Evolutionary conservation across 305 asterid species (phyloP).

Genomic region (Fraxinus greggii): DNA sequence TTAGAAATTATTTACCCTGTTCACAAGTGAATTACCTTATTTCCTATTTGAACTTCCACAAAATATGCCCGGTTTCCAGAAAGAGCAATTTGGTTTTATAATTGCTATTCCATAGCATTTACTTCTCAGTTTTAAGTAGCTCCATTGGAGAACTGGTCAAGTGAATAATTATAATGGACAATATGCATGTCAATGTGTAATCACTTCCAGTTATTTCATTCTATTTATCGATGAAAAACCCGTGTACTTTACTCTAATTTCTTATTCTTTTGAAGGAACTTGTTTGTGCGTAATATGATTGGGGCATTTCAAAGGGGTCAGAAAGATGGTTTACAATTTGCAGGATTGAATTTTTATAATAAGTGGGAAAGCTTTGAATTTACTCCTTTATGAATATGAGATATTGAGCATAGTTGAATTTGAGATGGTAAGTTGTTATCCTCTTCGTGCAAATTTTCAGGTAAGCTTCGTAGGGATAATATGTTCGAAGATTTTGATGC

Average conservation of each 20-base stretch:
- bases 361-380: not conserved
- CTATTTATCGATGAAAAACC: not conserved
- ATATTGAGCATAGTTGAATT: not conserved
- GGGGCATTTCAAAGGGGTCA: not conserved
- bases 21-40: not conserved
- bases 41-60: not conserved
- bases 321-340: not conserved
- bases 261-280: not conserved
- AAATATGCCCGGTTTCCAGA: not conserved
- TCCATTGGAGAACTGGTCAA: not conserved
- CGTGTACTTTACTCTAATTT: not conserved
- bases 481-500: conserved; percentile 43
- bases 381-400: not conserved
- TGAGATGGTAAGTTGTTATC: not conserved
- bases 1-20: not conserved
- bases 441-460: conserved; percentile 33
- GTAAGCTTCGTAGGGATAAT: conserved; percentile 42
- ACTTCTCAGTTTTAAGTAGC: not conserved
- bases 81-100: not conserved
- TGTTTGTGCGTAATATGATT: not conserved
- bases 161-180: not conserved
- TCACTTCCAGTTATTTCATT: not conserved
- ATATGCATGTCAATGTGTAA: not conserved
- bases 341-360: not conserved
- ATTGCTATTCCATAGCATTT: not conserved